These are phyloP conservation scores for Lolium rigidum DNA, from an alignment of 176 grass and related monocot genomes.

Conservation along the genomic window DNA sequence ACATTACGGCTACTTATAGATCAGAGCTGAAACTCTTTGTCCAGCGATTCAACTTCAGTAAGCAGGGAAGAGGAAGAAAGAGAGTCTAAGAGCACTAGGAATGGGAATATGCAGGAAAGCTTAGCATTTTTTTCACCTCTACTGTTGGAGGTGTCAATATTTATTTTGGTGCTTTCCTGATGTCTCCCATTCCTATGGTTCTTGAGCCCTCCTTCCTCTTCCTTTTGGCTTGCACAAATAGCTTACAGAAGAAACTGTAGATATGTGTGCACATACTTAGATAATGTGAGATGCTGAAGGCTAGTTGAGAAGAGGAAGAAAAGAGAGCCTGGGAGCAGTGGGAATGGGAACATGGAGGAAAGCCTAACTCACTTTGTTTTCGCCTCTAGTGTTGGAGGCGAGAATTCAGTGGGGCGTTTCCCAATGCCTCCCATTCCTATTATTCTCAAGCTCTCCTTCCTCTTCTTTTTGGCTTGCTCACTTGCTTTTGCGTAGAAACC, in stretches of 20 bases:
- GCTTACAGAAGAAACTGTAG: background rate
- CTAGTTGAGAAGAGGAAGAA: slow-evolving; percentile 48
- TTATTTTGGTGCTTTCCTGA: slow-evolving; percentile 31
- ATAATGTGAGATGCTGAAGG: background rate
- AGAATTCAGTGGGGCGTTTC: background rate
- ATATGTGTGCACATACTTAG: background rate
- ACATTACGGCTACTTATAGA: slow-evolving; percentile 29
- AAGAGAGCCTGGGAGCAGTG: slow-evolving; percentile 7
- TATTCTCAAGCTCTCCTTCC: slow-evolving; percentile 28
- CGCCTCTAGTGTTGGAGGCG: background rate
- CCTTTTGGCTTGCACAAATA: slow-evolving; percentile 38
- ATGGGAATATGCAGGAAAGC: slow-evolving; percentile 56
- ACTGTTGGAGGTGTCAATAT: slow-evolving; percentile 32
- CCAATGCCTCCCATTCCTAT: slow-evolving; percentile 38
- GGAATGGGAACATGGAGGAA: background rate
- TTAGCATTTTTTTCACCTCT: slow-evolving; percentile 21
- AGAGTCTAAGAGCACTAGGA: slow-evolving; percentile 46
- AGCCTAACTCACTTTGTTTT: background rate
- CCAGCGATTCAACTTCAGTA: slow-evolving; percentile 9
- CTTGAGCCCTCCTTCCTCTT: slow-evolving; percentile 43
- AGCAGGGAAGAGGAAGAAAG: slow-evolving; percentile 50
- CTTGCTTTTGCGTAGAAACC: background rate
- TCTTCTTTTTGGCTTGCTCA: slow-evolving; percentile 15
- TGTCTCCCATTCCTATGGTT: slow-evolving; percentile 53
- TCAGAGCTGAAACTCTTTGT: background rate